These are phyloP conservation scores for Pilatotrama ljubarskyi DNA, from an alignment of 768 basidiomycete genomes.

Conservation along the genomic window DNA sequence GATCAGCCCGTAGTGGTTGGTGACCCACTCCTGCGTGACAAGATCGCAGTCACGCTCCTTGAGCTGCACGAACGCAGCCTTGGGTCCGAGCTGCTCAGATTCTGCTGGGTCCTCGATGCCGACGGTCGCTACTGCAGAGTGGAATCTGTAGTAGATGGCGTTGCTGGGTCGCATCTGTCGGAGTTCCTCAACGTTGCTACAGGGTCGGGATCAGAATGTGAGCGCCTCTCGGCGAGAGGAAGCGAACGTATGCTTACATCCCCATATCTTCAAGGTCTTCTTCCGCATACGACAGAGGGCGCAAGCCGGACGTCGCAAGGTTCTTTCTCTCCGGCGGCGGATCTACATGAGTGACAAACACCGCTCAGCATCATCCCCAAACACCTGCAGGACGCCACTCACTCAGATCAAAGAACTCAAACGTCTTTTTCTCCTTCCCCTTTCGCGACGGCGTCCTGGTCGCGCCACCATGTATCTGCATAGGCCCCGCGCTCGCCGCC, in stretches of 20 bases:
- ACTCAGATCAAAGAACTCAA: slow-evolving; percentile 24
- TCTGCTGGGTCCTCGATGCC: slow-evolving; percentile 7
- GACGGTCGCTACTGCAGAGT: slow-evolving; percentile 29
- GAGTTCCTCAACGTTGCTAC: slow-evolving; percentile 53
- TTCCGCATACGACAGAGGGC: slow-evolving; percentile 23
- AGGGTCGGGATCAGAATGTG: neutral
- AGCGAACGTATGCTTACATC: slow-evolving; percentile 20
- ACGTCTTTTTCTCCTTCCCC: slow-evolving; percentile 24
- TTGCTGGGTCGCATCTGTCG: slow-evolving; percentile 53
- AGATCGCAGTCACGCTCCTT: slow-evolving; percentile 60
- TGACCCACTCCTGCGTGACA: slow-evolving; percentile 79
- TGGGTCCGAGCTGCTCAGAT: slow-evolving; percentile 43
- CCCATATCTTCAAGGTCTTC: slow-evolving; percentile 27
- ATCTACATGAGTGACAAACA: neutral
- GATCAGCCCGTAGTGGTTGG: slow-evolving; percentile 88
- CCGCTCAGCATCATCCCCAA: neutral
- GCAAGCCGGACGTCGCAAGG: slow-evolving; percentile 21
- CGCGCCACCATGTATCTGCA: neutral
- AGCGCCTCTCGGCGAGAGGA: neutral
- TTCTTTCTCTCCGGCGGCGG: slow-evolving; percentile 17
- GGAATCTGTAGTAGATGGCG: slow-evolving; percentile 63
- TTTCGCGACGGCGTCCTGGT: slow-evolving; percentile 6
- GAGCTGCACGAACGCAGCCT: slow-evolving; percentile 57
- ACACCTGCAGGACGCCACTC: neutral
- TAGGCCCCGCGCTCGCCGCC: neutral